These are phyloP conservation scores for Fusarium clavum DNA, from an alignment of 2,329 filamentous ascomycete genomes.

Conservation along the genomic window DNA sequence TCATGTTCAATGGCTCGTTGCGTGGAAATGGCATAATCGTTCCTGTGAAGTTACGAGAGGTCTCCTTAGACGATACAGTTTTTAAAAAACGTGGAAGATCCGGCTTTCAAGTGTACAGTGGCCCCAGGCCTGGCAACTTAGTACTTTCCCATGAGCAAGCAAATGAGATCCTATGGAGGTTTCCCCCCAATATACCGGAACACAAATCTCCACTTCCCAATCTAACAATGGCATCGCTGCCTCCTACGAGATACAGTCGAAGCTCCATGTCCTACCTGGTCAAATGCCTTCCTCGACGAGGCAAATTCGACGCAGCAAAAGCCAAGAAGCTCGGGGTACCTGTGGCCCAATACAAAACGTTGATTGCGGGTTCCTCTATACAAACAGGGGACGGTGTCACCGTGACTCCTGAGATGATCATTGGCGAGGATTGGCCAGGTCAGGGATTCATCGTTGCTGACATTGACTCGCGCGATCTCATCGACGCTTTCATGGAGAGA, in stretches of 20 bases:
- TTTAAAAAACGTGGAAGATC: conserved; percentile 73
- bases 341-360: conserved; percentile 65
- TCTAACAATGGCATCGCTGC: conserved; percentile 62
- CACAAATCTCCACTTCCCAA: conserved; percentile 15
- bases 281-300: conserved; percentile 78
- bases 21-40: conserved; percentile 41
- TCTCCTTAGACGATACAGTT: conserved; percentile 47
- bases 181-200: conserved; percentile 34
- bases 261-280: conserved; percentile 89
- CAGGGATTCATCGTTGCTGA: conserved; percentile 84
- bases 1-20: conserved; percentile 53
- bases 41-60: conserved; percentile 43
- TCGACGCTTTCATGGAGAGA: conserved; percentile 75
- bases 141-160: conserved; percentile 26
- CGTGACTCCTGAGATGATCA: conserved; percentile 88
- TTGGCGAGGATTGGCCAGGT: conserved; percentile 75
- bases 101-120: conserved; percentile 75
- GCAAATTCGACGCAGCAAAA: conserved; percentile 78
- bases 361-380: conserved; percentile 74
- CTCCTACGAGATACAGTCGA: conserved; percentile 72
- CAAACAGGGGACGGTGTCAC: conserved; percentile 71
- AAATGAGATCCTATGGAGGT: conserved; percentile 46
- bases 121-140: conserved; percentile 59
- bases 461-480: conserved; percentile 75
- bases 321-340: conserved; percentile 75